Base-by-base conservation (phyloP, 2,329 filamentous ascomycete genomes). In the Sporothrix pseudoabietina region DNA sequence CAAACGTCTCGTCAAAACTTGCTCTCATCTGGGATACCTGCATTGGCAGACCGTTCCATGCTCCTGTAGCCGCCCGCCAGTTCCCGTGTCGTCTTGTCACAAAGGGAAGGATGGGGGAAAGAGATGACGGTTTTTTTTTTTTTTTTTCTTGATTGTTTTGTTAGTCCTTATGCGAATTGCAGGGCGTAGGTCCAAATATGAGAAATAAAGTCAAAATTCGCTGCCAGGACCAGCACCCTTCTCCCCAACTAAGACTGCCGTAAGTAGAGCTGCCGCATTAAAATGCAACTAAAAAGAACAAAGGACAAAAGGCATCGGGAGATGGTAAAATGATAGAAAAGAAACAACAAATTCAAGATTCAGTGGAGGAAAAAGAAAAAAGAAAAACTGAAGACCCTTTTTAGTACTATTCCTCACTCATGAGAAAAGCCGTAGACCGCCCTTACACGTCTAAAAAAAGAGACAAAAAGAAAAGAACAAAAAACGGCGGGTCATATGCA, bases 1-100 rank as follows among this genome's bases (percentile, higher is more conserved):
- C 70, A 71, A 65, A 65, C 70, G 54, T 41, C 10, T 65, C 30
- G 30, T 49, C 32, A 54, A 41, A 59, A 19, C 70, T 10, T 65
- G 41, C 55, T 71, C 32, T 32, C 3, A 52, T 54, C 8, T 44
- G 39, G 9, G 4, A 8, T 35, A n/a, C n/a, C 5, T 49, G 12
- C 49, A 57, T n/a, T 16, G 7, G 9, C 16, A 22, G 10, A 22
- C 7, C 26, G n/a, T 12, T 16, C 22, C 2, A 19, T 22, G 10
- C 3, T 35, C 19, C 30, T 41, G 59, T 8, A 44, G n/a, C 35
- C 32, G 35, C 35, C 16, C 9, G 19, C 4, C 3, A 7, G 41
- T 19, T 19, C n/a, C 63, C 9, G 22, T 30, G 44, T n/a, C 16
- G 47, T 69, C 30, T n/a, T 52, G 16, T 44, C 30, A 66, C 12